Evolutionary conservation across 2,329 filamentous ascomycete species (phyloP).

Genomic region (Fusarium dimerum): DNA sequence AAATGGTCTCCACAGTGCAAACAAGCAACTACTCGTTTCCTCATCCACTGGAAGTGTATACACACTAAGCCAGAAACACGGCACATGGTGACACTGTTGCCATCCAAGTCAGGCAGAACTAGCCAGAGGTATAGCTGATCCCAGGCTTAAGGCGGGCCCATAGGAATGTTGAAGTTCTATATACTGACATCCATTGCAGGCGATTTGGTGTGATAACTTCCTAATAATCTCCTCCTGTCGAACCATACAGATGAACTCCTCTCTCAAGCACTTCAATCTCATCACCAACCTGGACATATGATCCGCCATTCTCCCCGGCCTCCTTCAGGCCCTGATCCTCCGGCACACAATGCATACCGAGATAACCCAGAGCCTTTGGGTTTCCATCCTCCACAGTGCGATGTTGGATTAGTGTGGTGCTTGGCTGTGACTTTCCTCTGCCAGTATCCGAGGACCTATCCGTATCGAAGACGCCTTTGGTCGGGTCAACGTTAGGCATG

Average conservation of each 20-base stretch:
- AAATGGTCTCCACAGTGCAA: too few species aligned
- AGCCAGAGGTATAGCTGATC: too few species aligned
- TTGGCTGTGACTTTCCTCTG: conserved; percentile 29
- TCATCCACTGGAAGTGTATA: too few species aligned
- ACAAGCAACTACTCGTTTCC: too few species aligned
- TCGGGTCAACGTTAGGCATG: conserved; percentile 17
- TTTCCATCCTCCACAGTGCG: conserved; percentile 30
- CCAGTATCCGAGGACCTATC: conserved; percentile 4
- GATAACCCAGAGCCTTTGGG: conserved; percentile 27
- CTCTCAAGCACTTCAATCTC: conserved; percentile 31
- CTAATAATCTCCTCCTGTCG: conserved; percentile 30
- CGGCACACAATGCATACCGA: conserved; percentile 34
- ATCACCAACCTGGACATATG: conserved; percentile 28
- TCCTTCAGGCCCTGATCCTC: conserved; percentile 20
- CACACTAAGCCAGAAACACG: too few species aligned
- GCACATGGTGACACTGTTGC: too few species aligned
- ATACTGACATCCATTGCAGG: too few species aligned
- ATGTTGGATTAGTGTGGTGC: conserved; percentile 23
- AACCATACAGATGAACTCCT: conserved; percentile 29
- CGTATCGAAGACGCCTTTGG: conserved; percentile 8
- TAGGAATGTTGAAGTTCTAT: too few species aligned
- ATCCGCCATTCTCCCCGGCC: background rate
- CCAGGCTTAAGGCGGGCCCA: too few species aligned
- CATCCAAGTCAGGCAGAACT: too few species aligned
- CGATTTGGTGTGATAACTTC: background rate